These are phyloP conservation scores for Hanseniaspora lindneri DNA, from an alignment of 805 yeast species.

Conservation along the genomic window DNA sequence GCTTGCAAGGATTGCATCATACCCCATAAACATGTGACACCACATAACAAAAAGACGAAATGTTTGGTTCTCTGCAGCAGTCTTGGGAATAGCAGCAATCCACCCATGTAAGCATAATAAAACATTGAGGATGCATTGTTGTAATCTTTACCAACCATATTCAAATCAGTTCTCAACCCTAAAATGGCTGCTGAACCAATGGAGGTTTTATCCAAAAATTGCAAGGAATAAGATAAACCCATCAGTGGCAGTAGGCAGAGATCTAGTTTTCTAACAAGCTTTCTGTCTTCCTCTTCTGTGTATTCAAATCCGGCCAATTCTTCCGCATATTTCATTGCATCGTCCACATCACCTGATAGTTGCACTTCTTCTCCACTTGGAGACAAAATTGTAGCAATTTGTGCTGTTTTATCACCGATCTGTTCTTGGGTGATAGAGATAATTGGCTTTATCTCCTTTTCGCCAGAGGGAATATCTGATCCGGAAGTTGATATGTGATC, in stretches of 20 bases:
- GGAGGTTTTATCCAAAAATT: constrained; percentile 50
- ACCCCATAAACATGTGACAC: constrained; percentile 53
- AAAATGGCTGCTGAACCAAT: constrained; percentile 42
- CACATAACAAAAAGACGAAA: constrained; percentile 39
- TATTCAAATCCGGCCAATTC: constrained; percentile 27
- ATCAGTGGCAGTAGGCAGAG: constrained; percentile 39
- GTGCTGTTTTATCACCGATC: constrained; percentile 14
- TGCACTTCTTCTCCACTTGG: constrained; percentile 23
- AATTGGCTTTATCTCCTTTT: constrained; percentile 13
- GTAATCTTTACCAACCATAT: constrained; percentile 35
- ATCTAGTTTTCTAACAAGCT: constrained; percentile 40
- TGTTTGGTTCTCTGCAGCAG: constrained; percentile 42
- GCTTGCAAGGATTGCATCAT: constrained; percentile 42
- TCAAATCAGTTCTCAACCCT: constrained; percentile 37
- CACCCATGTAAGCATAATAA: constrained; percentile 49
- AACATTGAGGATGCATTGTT: constrained; percentile 51
- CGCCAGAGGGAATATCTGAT: constrained; percentile 8
- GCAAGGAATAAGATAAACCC: constrained; percentile 39
- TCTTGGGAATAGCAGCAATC: constrained; percentile 31
- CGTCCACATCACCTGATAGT: constrained; percentile 35
- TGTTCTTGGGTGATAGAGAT: constrained; percentile 14
- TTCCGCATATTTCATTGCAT: constrained; percentile 35
- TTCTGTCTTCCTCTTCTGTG: constrained; percentile 29
- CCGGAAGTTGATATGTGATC: background rate
- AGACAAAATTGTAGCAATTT: constrained; percentile 22